phyloP scores from a whole-genome alignment of 1,139 yeast genomes.

The Taiozyma sp. region DNA sequence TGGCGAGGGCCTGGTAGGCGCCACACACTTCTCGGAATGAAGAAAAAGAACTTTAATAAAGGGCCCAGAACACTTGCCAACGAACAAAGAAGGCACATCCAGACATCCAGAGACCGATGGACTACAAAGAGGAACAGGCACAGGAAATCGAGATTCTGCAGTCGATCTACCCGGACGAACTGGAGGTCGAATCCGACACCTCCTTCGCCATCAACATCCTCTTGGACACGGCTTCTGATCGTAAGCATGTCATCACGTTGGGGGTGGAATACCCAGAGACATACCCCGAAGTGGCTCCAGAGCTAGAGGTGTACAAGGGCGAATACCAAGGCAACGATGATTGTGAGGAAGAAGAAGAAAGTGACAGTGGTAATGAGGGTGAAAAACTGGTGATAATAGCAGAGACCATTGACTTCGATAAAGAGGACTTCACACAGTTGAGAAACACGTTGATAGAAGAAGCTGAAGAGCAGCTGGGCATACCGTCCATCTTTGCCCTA shows the following conservation, averaged over 20 bases:
- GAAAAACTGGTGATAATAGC: slow-evolving; percentile 46
- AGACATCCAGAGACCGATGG: slow-evolving; percentile 39
- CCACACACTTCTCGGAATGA: background rate
- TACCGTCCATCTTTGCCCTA: slow-evolving; percentile 82
- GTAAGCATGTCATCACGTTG: slow-evolving; percentile 47
- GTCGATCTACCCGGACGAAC: slow-evolving; percentile 91
- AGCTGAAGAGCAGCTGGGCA: slow-evolving; percentile 77
- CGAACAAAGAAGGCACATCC: too few relatives aligned
- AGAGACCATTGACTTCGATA: slow-evolving; percentile 50
- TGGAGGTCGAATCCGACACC: slow-evolving; percentile 37
- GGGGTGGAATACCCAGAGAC: slow-evolving; percentile 62
- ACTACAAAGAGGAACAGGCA: slow-evolving; percentile 64
- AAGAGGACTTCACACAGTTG: slow-evolving; percentile 40
- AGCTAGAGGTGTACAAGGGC: slow-evolving; percentile 34
- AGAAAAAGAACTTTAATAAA: background rate
- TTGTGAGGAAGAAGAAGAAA: slow-evolving; percentile 38
- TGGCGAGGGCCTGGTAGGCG: background rate
- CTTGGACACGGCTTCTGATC: slow-evolving; percentile 57
- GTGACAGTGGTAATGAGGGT: slow-evolving; percentile 38
- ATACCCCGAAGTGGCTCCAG: slow-evolving; percentile 72
- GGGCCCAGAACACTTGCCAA: too few relatives aligned
- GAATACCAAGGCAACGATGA: slow-evolving; percentile 41
- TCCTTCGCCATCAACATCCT: slow-evolving; percentile 42
- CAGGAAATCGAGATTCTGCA: slow-evolving; percentile 83
- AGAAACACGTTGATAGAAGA: slow-evolving; percentile 44